Evolutionary conservation across 2,329 filamentous ascomycete genomes (phyloP).

Genomic region (Pseudofabraea citricarpa): DNA sequence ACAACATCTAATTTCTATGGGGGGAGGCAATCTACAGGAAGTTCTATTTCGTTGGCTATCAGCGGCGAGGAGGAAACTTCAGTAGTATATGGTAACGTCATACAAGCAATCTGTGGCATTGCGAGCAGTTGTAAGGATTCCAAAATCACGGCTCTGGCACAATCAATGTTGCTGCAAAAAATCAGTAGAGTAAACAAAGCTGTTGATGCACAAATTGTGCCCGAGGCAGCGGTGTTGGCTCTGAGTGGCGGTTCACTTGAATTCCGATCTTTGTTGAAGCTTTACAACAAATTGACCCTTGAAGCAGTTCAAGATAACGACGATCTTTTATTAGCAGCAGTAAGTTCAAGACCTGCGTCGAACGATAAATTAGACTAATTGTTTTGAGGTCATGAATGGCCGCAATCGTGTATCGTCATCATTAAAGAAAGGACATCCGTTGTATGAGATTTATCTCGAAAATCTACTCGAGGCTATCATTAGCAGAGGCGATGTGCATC

Average conservation of each 20-base stretch:
- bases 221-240: slow-evolving; percentile 73
- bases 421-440: slow-evolving; percentile 61
- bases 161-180: slow-evolving; percentile 97
- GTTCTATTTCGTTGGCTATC: slow-evolving; percentile 72
- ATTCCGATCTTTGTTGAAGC: slow-evolving; percentile 79
- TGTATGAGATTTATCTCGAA: slow-evolving; percentile 79
- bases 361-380: slow-evolving; percentile 5
- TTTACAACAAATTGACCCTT: slow-evolving; percentile 72
- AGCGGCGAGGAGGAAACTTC: slow-evolving; percentile 75
- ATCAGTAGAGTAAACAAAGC: slow-evolving; percentile 75
- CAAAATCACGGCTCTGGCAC: slow-evolving; percentile 87
- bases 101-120: slow-evolving; percentile 92
- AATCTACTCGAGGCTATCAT: slow-evolving; percentile 84
- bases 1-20: slow-evolving; percentile 43
- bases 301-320: slow-evolving; percentile 69
- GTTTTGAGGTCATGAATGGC: slow-evolving; percentile 63
- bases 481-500: slow-evolving; percentile 81
- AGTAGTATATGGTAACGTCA: slow-evolving; percentile 77
- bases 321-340: slow-evolving; percentile 63
- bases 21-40: slow-evolving; percentile 59
- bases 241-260: slow-evolving; percentile 74
- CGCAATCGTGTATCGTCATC: slow-evolving; percentile 72
- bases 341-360: slow-evolving; percentile 35
- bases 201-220: slow-evolving; percentile 82
- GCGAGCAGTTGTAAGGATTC: slow-evolving; percentile 76